Evolutionary conservation across 1,284 basidiomycete genomes (phyloP).

Genomic region (Golubevia pallescens): DNA sequence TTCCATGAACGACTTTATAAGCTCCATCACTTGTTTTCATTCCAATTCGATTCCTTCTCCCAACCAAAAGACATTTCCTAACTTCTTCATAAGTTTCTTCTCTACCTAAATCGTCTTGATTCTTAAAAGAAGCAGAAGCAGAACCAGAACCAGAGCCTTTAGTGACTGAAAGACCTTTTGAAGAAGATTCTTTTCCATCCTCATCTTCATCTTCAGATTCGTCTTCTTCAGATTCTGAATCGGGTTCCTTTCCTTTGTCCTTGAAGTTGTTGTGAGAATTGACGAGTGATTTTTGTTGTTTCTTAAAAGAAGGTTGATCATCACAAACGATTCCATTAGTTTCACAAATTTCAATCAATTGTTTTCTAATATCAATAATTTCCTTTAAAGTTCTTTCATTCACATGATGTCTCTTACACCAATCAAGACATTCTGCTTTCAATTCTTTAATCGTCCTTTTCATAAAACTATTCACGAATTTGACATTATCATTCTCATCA

Average conservation of each 20-base stretch:
- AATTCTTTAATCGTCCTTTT: constrained; percentile 3
- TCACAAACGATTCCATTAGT: constrained; percentile 42
- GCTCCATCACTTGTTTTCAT: not conserved
- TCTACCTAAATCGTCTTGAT: not conserved
- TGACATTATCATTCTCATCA: not conserved
- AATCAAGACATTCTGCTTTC: constrained; percentile 29
- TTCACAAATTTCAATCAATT: constrained; percentile 40
- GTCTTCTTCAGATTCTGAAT: constrained; percentile 1
- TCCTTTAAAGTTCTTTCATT: constrained; percentile 47
- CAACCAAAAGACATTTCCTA: constrained; percentile 2
- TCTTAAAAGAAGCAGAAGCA: not conserved
- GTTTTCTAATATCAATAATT: constrained; percentile 43
- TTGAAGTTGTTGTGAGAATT: not conserved
- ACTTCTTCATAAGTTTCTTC: constrained; percentile 8
- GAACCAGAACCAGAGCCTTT: constrained; percentile 1
- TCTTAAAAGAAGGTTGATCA: too few relatives aligned
- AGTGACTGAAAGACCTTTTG: constrained; percentile 19
- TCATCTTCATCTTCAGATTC: constrained; percentile 7
- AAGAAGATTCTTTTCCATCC: constrained; percentile 3
- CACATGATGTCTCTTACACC: constrained; percentile 53
- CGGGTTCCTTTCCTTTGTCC: not conserved
- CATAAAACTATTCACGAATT: not conserved
- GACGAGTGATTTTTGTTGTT: not conserved
- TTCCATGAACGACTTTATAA: not conserved
- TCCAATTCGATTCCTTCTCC: not conserved